phyloP scores from a whole-genome alignment of 176 grass and related monocot genomes.

The Triticum turgidum region DNA sequence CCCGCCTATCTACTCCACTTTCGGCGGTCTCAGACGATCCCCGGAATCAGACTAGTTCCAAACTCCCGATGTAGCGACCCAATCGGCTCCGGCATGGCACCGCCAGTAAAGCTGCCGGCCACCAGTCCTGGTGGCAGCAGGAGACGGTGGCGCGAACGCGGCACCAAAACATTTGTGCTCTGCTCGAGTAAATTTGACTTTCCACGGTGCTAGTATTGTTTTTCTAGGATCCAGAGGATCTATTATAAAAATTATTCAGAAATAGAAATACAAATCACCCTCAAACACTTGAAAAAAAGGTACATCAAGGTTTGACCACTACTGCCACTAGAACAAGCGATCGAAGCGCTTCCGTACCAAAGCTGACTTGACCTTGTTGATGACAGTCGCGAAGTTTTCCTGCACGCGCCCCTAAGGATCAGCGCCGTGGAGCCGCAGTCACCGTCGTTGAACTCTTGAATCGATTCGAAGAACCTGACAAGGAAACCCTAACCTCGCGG shows the following conservation, averaged over 20 bases:
- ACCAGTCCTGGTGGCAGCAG: background rate
- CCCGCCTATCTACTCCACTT: background rate
- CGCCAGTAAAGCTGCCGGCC: background rate
- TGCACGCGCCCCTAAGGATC: fast-evolving
- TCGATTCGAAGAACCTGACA: too few relatives aligned
- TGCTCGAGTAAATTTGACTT: background rate
- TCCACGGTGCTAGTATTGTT: background rate
- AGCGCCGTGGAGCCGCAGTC: fast-evolving
- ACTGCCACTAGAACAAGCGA: too few relatives aligned
- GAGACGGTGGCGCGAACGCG: background rate
- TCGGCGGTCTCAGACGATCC: background rate
- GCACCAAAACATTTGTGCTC: background rate
- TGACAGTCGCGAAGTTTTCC: too few relatives aligned
- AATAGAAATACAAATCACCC: too few relatives aligned
- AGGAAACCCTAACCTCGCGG: too few relatives aligned
- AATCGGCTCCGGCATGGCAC: background rate
- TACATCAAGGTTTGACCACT: too few relatives aligned
- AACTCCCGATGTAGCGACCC: background rate
- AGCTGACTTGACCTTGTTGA: too few relatives aligned
- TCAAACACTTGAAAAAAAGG: too few relatives aligned
- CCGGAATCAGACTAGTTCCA: background rate
- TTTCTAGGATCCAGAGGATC: too few relatives aligned
- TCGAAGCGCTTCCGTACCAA: too few relatives aligned
- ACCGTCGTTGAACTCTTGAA: too few relatives aligned
- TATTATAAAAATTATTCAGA: too few relatives aligned